Evolutionary conservation across 1,139 yeast genomes (phyloP), one percentile per base, ranked within the genome.

Genomic region (Kodamaea alishanica): DNA sequence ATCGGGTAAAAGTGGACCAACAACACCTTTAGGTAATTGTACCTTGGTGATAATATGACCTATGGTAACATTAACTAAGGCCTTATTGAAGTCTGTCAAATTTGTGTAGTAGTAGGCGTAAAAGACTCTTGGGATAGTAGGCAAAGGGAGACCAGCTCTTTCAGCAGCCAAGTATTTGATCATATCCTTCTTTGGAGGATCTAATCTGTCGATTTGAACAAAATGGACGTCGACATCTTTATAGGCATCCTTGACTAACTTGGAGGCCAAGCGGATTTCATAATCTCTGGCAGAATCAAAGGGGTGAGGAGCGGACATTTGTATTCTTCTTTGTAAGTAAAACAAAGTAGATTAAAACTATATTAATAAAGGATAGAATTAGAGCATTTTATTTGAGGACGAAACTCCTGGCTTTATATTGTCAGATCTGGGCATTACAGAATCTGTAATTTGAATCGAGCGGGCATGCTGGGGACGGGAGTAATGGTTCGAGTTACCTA

Each of bases 111-210:
- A 86, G 66, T 82, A 79, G 32, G 70, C 75, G 60, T 81, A 84
- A 25, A 80, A 77, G 37, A 84, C 70, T 67, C 95, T 79, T 38
- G 85, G 70, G 43, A 81, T 77, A 23, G 61, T 56, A 31, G 87
- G 84, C 34, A 78, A 63, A 22, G 76, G 68, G 31, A 58, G 60
- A 25, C 87, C 87, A 35, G 75, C 66, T 51, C 69, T 75, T 65
- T 84, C 92, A 40, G 88, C 85, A 42, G 77, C 84, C 48, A 87
- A 67, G 60, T 73, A 85, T 51, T 73, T 77, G 44, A 80, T 60
- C 83, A 87, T 81, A 49, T 75, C 79, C 51, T 77, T 68, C 73
- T 87, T 87, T 46, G 95, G 94, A 27, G 96, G 95, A 57, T 87
- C 95, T 41, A 79, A 60, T 54, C 80, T 75, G 55, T 84, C 92